Base-by-base conservation (phyloP, 768 basidiomycete species). In the Collybiopsis luxurians region DNA sequence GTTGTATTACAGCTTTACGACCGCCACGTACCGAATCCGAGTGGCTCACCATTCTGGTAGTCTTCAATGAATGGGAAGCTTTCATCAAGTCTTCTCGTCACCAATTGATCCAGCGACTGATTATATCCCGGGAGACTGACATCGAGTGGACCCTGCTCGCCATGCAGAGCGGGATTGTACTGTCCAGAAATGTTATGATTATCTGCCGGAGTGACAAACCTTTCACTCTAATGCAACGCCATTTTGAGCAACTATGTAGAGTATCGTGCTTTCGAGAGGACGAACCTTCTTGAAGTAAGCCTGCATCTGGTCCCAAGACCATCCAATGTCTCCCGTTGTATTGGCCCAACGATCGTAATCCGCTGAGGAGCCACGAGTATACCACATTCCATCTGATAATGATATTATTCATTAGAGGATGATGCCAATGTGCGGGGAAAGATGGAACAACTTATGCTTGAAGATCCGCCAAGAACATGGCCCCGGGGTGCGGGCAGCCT, bases 271-370 rank as follows among this genome's bases (percentile, higher is more conserved):
- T 42, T 1, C 3, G 23, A 42, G 23, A 2, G 58, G 38, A 2
- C 57, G 50, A 24, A 61, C 67, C 13, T 63, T 58, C 12, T 50
- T 17, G 31, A 36, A 30, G 24, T 70, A 73, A 1, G 57, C 65
- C n/a, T 64, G 56, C 3, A 73, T 44, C 15, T 38, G 53, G 5
- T 67, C 56, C 71, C 72, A 73, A 4, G 67, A 69, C 72, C 71
- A 74, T 11, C 72, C 72, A 2, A 53, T 19, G 50, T 74, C 71
- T 0, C 66, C 64, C 4, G 69, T 66, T 21, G 66, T 36, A 2
- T 43, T 49, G 1, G 73, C 73, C 39, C 59, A 68, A 15, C 68
- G 67, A 49, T 74, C 64, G 40, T 61, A 74, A 55, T 74, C 72
- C 17, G 67, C 64, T 10, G 59, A 36, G 1, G 65, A 61, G 31